Conservation (phyloP, 768 basidiomycete genomes). For the Leccinum uliginosum region DNA sequence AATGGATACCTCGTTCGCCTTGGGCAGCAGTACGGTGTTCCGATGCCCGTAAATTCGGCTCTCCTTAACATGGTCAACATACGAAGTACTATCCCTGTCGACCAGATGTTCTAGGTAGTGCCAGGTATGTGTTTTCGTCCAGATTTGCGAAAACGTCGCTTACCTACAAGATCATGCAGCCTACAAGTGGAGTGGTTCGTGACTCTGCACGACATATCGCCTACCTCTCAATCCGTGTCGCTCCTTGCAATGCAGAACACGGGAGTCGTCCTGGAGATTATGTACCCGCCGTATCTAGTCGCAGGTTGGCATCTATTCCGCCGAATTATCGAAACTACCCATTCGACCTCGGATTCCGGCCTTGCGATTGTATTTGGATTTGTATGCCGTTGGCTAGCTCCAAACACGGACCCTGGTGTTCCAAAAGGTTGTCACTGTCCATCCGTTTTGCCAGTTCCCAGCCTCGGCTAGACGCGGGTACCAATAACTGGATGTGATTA, state of each 20-base stretch:
- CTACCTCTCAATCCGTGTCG: not conserved
- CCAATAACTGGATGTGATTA: not conserved
- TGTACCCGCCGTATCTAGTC: not conserved
- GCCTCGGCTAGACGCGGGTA: not conserved
- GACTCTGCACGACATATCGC: not conserved
- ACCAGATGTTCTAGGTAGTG: conserved; percentile 33
- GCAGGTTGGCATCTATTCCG: not conserved
- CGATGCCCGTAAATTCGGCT: conserved; percentile 53
- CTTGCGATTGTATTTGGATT: not conserved
- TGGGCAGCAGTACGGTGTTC: conserved; percentile 52
- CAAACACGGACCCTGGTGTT: not conserved
- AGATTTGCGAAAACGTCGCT: not conserved
- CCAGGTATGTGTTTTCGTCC: conserved; percentile 10
- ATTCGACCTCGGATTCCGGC: not conserved
- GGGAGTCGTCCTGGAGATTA: not conserved
- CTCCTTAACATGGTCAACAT: conserved; percentile 58
- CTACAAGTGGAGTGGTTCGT: not conserved
- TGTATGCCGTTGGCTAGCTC: not conserved
- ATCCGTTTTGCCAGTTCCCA: not conserved
- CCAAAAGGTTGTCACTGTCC: not conserved
- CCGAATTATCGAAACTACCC: not conserved
- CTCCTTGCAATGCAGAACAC: not conserved
- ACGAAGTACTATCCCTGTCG: conserved; percentile 52
- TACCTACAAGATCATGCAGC: conserved; percentile 1
- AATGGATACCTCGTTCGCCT: conserved; percentile 76